Conservation (phyloP, 2,329 filamentous ascomycete genomes). For the Cladosporium sp. region DNA sequence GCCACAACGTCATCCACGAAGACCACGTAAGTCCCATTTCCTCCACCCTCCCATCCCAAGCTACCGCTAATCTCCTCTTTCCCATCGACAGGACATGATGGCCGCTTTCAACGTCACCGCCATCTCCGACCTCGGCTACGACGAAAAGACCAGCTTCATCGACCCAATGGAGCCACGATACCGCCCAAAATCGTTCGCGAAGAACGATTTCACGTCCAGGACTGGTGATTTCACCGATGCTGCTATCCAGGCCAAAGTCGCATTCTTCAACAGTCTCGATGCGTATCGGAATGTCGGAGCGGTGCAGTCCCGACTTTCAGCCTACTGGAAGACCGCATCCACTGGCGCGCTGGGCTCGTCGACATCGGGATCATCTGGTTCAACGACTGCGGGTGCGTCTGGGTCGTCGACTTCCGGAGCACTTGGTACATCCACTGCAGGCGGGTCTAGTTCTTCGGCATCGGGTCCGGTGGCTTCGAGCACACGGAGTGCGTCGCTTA, state of each 20-base stretch:
- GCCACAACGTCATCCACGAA: slow-evolving; percentile 49
- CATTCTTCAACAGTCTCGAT: slow-evolving; percentile 35
- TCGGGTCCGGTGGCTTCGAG: neutral
- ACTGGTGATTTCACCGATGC: slow-evolving; percentile 23
- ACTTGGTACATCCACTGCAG: neutral
- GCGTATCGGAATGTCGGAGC: slow-evolving; percentile 32
- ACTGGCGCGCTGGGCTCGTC: neutral
- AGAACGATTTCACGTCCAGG: slow-evolving; percentile 11
- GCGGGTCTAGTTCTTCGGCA: neutral
- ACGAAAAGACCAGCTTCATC: slow-evolving; percentile 30
- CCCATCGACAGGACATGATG: slow-evolving; percentile 39
- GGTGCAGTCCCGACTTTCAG: slow-evolving; percentile 33
- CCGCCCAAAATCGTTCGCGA: slow-evolving; percentile 26
- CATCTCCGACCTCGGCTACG: slow-evolving; percentile 36
- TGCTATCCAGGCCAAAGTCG: slow-evolving; percentile 34
- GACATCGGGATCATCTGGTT: neutral
- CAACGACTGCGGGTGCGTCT: neutral
- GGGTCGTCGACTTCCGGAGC: neutral
- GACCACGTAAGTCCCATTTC: slow-evolving; percentile 31
- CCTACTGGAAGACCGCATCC: slow-evolving; percentile 28
- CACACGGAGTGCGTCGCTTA: neutral
- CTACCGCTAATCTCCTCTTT: neutral
- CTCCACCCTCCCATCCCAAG: too few species aligned
- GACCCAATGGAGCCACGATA: slow-evolving; percentile 27
- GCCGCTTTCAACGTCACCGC: slow-evolving; percentile 46